Evolutionary conservation across 2,329 filamentous ascomycete species (phyloP).

Genomic region (Talaromyces pinophilus): DNA sequence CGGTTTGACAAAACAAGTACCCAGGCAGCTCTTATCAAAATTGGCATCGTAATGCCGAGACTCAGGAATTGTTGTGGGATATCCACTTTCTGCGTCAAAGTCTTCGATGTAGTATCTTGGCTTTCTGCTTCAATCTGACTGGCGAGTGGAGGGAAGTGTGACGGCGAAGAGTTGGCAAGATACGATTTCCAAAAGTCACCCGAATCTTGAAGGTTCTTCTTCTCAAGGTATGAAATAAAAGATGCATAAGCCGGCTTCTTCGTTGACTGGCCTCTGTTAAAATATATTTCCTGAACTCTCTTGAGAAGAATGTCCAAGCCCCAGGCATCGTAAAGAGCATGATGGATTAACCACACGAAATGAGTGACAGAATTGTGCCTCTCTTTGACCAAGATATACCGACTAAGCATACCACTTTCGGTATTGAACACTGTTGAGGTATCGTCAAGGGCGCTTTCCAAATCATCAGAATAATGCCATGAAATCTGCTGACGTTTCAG

Average conservation of each 20-base stretch:
- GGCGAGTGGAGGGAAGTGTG: constrained; percentile 34
- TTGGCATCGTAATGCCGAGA: constrained; percentile 48
- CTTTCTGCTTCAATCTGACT: constrained; percentile 27
- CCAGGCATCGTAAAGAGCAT: constrained; percentile 24
- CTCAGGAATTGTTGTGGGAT: constrained; percentile 27
- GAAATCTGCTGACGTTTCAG: constrained; percentile 37
- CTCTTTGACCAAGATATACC: constrained; percentile 40
- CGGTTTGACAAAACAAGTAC: constrained; percentile 26
- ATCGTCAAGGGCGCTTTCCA: constrained; percentile 33
- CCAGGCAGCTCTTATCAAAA: constrained; percentile 50
- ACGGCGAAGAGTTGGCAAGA: constrained; percentile 31
- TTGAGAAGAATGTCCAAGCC: constrained; percentile 42
- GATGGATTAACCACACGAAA: constrained; percentile 49
- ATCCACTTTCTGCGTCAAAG: constrained; percentile 27
- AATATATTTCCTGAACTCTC: constrained; percentile 42
- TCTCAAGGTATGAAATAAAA: constrained; percentile 37
- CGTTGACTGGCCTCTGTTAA: background rate
- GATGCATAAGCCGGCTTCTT: constrained; percentile 16
- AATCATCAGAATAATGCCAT: constrained; percentile 36
- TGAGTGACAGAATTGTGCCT: constrained; percentile 32
- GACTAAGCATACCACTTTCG: constrained; percentile 39
- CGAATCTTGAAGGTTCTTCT: constrained; percentile 31
- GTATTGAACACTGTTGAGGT: constrained; percentile 33
- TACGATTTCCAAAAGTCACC: constrained; percentile 36
- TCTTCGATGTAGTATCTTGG: constrained; percentile 29